These are phyloP conservation scores for Acanthamoeba healyi DNA, from an alignment of 208 protist species.

Conservation along the genomic window DNA sequence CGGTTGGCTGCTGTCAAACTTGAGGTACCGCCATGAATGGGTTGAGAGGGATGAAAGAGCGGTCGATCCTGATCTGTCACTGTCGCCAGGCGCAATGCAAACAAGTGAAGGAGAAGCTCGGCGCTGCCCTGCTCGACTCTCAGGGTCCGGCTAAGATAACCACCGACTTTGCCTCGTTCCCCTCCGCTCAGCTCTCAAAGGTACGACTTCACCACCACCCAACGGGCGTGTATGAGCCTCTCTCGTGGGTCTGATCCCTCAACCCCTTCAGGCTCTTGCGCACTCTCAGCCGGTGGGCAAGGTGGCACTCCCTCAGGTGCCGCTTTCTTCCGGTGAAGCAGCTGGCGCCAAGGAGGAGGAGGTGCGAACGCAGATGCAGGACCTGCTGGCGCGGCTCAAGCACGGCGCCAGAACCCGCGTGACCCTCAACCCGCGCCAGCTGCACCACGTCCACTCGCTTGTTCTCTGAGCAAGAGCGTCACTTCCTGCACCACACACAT, in stretches of 20 bases:
- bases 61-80: neutral
- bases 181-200: constrained; percentile 17
- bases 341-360: neutral
- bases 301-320: neutral
- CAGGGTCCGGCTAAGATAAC: neutral
- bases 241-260: neutral
- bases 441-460: constrained; percentile 52
- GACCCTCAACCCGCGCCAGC: constrained; percentile 19
- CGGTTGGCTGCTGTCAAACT: constrained; percentile 10
- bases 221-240: neutral
- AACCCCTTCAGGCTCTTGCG: neutral
- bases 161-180: constrained; percentile 55
- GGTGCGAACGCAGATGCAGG: constrained; percentile 54
- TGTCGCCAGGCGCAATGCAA: constrained; percentile 12
- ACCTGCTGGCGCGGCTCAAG: constrained; percentile 9
- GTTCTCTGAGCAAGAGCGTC: too few relatives aligned
- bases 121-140: constrained; percentile 2
- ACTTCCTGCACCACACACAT: too few relatives aligned
- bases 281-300: constrained; percentile 21
- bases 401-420: constrained; percentile 8
- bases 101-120: constrained; percentile 51
- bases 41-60: neutral
- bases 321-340: neutral
- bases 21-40: neutral
- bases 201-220: neutral